Evolutionary conservation across 2,329 filamentous ascomycete genomes (phyloP), one percentile per base, ranked within the genome.

Genomic region (Penicillium janthinellum): DNA sequence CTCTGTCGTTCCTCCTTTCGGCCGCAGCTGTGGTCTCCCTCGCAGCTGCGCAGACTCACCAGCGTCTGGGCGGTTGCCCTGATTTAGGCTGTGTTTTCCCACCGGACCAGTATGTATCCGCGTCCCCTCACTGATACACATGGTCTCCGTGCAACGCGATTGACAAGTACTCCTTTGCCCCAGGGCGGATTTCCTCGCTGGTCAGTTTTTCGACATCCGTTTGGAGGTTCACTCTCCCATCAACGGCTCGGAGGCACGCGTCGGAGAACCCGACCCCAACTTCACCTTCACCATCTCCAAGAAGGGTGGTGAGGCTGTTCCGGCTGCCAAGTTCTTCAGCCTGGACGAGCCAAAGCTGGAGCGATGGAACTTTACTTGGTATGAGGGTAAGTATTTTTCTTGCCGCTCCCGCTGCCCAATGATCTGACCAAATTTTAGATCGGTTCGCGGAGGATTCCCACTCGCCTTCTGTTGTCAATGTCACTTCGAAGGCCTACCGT

Each of bases 301-400:
- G 77, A 84, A 86, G 57, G 86, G 84, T 45, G 77, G 76, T 52
- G 72, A 78, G 59, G 73, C 84, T 28, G 77, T 85, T 71, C 78
- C 82, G 58, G 86, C 87, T 42, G 80, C 87, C 15, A 78, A 86
- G 42, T 92, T 86, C 78, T 94, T 95, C 78, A 81, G 82, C n/a
- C 71, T 89, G 38, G 70, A 83, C 2, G 90, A 94, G 73, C 88
- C 91, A 20, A 77, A 86, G 73, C 78, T 95, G 15, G 91, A 96
- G 81, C 88, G 82, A 64, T 96, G 91, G 91, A 84, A 87, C 65
- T 95, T 95, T 72, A 83, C 83, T n/a, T 95, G 90, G 89, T 94
- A 85, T 71, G 91, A 94, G 79, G 89, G 80, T 83, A 70, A 58
- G 75, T 8, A 12, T 5, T 5, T 38, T 8, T 15, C n/a, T 12